Percentiles rank a stretch among this genome's conserved stretches.
These are phyloP conservation scores for Rhizopogon roseolus DNA, from an alignment of 768 basidiomycete species.

Conservation along the genomic window DNA sequence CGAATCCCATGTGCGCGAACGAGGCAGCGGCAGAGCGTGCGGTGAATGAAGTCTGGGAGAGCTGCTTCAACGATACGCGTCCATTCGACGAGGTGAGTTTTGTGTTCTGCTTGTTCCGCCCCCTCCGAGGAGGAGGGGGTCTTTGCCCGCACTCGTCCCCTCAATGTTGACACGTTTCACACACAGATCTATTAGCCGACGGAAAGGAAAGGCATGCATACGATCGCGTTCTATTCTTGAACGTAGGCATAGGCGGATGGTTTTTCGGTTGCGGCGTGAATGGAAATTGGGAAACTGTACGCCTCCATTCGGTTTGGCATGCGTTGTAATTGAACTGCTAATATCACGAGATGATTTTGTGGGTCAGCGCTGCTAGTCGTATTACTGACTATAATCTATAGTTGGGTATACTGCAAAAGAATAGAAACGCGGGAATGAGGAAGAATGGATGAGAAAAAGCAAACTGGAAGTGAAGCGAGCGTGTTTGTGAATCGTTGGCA, in stretches of 20 bases:
- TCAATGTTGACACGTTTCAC: slow-evolving; percentile 11
- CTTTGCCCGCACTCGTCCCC: not conserved
- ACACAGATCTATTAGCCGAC: slow-evolving; percentile 27
- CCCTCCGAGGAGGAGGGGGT: not conserved
- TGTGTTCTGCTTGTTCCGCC: no score
- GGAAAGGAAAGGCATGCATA: not conserved
- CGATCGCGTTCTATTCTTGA: slow-evolving; percentile 2
- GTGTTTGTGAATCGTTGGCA: slow-evolving; percentile 13
- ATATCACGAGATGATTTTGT: not conserved
- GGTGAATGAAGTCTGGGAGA: slow-evolving; percentile 97
- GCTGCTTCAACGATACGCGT: slow-evolving; percentile 90
- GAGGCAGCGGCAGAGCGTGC: slow-evolving; percentile 75
- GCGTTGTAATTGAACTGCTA: not conserved
- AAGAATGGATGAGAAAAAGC: slow-evolving; percentile 14
- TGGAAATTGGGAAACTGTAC: not conserved
- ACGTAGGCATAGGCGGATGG: not conserved
- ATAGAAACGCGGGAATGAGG: slow-evolving; percentile 7
- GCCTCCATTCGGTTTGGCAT: not conserved
- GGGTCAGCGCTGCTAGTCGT: slow-evolving; percentile 9
- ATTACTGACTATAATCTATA: slow-evolving; percentile 1
- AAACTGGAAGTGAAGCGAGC: slow-evolving; percentile 4
- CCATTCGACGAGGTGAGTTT: slow-evolving; percentile 89
- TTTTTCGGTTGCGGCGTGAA: not conserved
- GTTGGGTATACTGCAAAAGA: not conserved
- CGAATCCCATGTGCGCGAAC: slow-evolving; percentile 78